These are phyloP conservation scores for Acanthamoeba triangularis DNA, from an alignment of 208 protist genomes.

Conservation along the genomic window DNA sequence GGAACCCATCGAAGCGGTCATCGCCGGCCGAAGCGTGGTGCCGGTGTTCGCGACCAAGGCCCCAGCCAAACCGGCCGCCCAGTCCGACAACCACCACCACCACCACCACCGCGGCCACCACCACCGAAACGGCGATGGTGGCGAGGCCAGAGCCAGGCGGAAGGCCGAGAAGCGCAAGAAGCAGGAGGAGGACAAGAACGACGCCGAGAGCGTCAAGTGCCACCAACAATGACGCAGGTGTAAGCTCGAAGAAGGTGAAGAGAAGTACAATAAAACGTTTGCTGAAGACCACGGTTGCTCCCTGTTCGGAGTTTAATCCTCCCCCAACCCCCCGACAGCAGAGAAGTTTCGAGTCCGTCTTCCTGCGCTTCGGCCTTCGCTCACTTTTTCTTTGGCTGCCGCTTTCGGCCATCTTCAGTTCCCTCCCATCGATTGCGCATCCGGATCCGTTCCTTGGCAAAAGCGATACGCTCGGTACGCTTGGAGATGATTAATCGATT, in stretches of 20 bases:
- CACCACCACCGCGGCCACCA: not conserved
- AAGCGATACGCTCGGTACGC: not conserved
- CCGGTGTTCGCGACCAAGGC: constrained; percentile 13
- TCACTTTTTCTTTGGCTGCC: not conserved
- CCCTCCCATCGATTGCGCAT: not conserved
- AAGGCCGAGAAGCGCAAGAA: not conserved
- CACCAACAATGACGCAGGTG: not conserved
- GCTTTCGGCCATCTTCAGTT: not conserved
- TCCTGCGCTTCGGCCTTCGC: not conserved
- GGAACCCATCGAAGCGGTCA: constrained; percentile 29
- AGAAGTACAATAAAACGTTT: not conserved
- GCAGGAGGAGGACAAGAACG: not conserved
- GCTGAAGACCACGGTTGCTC: too few relatives aligned
- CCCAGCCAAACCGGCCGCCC: not conserved
- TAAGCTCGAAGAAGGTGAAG: too few relatives aligned
- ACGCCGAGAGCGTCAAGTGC: constrained; percentile 51
- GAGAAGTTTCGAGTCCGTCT: not conserved
- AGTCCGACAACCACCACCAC: not conserved
- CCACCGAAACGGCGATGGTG: not conserved
- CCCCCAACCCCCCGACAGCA: not conserved
- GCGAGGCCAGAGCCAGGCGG: not conserved
- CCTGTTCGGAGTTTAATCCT: too few relatives aligned
- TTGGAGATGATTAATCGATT: constrained; percentile 10
- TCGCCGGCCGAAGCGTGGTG: constrained; percentile 13
- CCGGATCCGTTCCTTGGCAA: not conserved